Evolutionary conservation across 305 asterid genomes (phyloP).

Genomic region (Fraxinus xanthoxyloides): DNA sequence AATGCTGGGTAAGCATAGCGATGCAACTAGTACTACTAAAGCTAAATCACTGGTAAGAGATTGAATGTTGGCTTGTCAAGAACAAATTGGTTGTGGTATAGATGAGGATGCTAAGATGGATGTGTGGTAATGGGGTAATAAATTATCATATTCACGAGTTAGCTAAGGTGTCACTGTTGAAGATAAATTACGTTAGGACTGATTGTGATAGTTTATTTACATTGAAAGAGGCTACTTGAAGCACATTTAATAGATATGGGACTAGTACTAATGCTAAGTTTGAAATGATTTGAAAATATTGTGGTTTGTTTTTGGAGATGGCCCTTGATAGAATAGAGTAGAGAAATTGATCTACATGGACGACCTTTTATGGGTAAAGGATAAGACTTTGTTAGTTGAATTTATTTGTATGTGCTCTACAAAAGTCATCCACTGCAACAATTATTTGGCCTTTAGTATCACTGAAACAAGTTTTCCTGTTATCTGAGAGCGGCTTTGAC

Average conservation of each 20-base stretch:
- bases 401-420: background rate
- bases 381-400: background rate
- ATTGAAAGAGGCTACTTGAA: background rate
- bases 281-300: background rate
- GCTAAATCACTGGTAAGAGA: background rate
- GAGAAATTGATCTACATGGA: background rate
- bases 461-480: background rate
- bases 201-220: background rate
- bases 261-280: background rate
- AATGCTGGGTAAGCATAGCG: background rate
- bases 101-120: background rate
- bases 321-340: background rate
- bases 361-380: background rate
- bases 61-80: background rate
- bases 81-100: background rate
- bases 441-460: background rate
- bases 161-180: background rate
- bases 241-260: background rate
- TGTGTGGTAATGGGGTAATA: background rate
- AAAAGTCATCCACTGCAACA: background rate
- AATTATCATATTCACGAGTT: background rate
- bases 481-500: background rate
- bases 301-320: background rate
- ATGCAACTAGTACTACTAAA: background rate
- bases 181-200: background rate